Percentiles rank a stretch among this genome's conserved stretches.
Conservation (phyloP, 371 early-diverging fungal species). For the Mortierella sp. region DNA sequence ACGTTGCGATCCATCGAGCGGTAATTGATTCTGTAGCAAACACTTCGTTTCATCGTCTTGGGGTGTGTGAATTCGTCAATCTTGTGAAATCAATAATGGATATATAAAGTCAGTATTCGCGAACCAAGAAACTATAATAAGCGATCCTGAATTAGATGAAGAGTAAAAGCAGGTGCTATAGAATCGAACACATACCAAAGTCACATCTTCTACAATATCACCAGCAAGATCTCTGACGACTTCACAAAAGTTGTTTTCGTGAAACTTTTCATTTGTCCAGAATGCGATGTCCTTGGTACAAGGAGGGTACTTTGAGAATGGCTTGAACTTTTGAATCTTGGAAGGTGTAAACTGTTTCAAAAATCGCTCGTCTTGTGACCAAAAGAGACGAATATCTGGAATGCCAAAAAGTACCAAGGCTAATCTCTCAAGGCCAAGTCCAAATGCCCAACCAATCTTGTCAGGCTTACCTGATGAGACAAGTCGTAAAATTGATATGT, state of each 20-base stretch:
- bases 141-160: too few species aligned
- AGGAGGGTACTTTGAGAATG: constrained; percentile 86
- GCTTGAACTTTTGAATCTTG: constrained; percentile 75
- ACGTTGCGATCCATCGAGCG: constrained; percentile 94
- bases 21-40: constrained; percentile 95
- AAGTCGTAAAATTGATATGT: background rate
- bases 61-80: constrained; percentile 92
- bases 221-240: constrained; percentile 93
- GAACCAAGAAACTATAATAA: too few species aligned
- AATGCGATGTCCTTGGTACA: constrained; percentile 97
- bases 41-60: constrained; percentile 83
- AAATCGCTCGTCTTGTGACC: constrained; percentile 94
- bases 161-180: background rate
- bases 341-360: constrained; percentile 84
- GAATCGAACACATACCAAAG: constrained; percentile 65
- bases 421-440: constrained; percentile 96
- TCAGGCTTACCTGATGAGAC: constrained; percentile 66
- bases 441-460: constrained; percentile 97
- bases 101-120: too few species aligned
- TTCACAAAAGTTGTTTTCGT: constrained; percentile 95
- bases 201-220: constrained; percentile 93
- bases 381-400: constrained; percentile 97
- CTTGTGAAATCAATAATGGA: constrained; percentile 50
- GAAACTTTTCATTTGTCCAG: constrained; percentile 80
- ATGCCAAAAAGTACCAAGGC: constrained; percentile 97